Evolutionary conservation across 768 basidiomycete genomes (phyloP).

Genomic region (Brasilioporus rufonigricans): DNA sequence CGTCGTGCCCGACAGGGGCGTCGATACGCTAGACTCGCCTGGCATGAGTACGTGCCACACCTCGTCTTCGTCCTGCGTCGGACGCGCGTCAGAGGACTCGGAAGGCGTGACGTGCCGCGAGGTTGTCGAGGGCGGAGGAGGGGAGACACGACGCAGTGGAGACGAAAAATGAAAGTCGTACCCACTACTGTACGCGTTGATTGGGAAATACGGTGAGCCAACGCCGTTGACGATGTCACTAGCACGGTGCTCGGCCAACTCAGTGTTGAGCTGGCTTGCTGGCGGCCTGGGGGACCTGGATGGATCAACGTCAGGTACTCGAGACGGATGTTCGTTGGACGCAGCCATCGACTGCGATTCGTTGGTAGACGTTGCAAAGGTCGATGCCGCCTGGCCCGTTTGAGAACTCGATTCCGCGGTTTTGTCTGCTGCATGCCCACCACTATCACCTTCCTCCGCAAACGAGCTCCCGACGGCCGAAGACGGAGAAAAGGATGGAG

Average conservation of each 20-base stretch:
- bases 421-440: too few relatives aligned
- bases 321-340: background rate
- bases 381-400: background rate
- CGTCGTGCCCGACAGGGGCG: background rate
- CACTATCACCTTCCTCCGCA: background rate
- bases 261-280: background rate
- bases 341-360: background rate
- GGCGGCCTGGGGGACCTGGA: background rate
- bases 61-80: conserved; percentile 21
- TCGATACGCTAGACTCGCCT: conserved; percentile 11
- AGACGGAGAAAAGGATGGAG: background rate
- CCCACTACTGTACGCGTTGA: background rate
- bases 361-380: background rate
- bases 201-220: background rate
- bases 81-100: background rate
- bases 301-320: background rate
- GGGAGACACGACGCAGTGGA: background rate
- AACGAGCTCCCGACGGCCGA: background rate
- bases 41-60: conserved; percentile 20
- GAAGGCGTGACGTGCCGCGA: conserved; percentile 12
- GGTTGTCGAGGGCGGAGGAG: background rate
- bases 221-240: background rate
- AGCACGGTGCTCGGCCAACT: background rate
- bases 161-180: background rate
- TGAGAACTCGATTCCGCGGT: too few relatives aligned